A percentile compares a stretch with the other conserved stretches of the same genome.
These are phyloP conservation scores for Colletotrichum brevisporum DNA, from an alignment of 2,329 filamentous ascomycete genomes.

Conservation along the genomic window DNA sequence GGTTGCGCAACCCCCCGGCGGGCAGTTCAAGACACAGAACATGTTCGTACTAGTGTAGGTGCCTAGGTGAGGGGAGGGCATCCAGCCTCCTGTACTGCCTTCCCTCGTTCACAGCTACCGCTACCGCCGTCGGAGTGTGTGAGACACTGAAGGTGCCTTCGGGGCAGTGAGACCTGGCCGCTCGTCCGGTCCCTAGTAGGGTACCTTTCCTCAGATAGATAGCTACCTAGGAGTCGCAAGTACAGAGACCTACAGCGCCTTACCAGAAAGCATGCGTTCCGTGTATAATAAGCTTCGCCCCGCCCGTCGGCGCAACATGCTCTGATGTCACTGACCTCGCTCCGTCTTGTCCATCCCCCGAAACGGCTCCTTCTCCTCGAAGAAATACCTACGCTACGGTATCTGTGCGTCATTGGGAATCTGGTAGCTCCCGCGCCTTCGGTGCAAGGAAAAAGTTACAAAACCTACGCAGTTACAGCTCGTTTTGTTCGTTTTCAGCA, in stretches of 20 bases:
- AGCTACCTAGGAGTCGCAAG: background rate
- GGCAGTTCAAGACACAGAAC: background rate
- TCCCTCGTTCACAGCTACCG: background rate
- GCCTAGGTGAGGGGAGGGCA: background rate
- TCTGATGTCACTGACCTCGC: conserved; percentile 38
- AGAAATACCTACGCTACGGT: background rate
- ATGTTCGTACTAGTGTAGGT: background rate
- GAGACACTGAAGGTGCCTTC: conserved; percentile 17
- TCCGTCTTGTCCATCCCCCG: conserved; percentile 17
- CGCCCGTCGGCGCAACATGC: conserved; percentile 31
- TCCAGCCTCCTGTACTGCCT: conserved; percentile 16
- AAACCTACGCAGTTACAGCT: background rate
- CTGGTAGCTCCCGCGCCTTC: too few species aligned
- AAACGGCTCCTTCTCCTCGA: conserved; percentile 2
- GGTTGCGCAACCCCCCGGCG: background rate
- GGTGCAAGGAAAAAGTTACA: too few species aligned
- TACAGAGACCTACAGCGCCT: conserved; percentile 4
- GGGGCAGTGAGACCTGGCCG: background rate
- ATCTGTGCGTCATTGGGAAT: background rate
- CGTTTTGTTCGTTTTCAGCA: conserved; percentile 3
- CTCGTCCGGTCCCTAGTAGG: background rate
- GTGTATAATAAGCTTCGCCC: conserved; percentile 40
- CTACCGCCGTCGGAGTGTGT: conserved; percentile 24
- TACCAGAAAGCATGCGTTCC: conserved; percentile 31
- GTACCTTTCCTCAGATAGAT: background rate